Percentiles rank a stretch among this genome's conserved stretches.
Evolutionary conservation across 345 rosid species (phyloP).

Genomic region (Boechera stricta): DNA sequence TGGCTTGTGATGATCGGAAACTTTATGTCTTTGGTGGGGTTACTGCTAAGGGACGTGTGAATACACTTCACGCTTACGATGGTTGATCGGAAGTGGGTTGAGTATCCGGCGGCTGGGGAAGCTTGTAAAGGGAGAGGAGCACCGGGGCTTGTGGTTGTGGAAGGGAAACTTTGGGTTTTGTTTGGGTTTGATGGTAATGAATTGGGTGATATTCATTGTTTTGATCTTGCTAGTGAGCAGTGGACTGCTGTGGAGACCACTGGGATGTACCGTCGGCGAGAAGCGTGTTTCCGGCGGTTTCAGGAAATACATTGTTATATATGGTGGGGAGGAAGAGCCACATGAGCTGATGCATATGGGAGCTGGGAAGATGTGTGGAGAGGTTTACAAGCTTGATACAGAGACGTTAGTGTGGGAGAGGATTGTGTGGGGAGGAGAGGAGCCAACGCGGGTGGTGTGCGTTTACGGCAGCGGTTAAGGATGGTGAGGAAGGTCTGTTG

Average conservation of each 20-base stretch:
- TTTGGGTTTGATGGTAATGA: conserved; percentile 44
- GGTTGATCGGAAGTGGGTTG: conserved; percentile 41
- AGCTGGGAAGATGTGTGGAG: conserved; percentile 39
- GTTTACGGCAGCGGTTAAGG: conserved; percentile 32
- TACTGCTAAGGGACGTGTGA: conserved; percentile 37
- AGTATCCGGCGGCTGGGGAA: conserved; percentile 46
- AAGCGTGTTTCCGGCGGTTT: conserved; percentile 43
- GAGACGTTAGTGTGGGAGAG: conserved; percentile 47
- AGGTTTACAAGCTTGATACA: conserved; percentile 40
- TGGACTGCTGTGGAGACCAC: conserved; percentile 41
- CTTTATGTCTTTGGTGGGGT: conserved; percentile 48
- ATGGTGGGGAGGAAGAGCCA: conserved; percentile 48
- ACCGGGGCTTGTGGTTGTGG: conserved; percentile 43
- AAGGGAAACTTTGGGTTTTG: conserved; percentile 43
- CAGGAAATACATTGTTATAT: conserved; percentile 38
- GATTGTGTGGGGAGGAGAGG: conserved; percentile 21
- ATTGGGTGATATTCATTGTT: conserved; percentile 43
- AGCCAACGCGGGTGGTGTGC: conserved; percentile 41
- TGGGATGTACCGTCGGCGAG: conserved; percentile 36
- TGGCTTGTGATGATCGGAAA: conserved; percentile 37
- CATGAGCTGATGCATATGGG: conserved; percentile 49
- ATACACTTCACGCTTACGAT: conserved; percentile 39
- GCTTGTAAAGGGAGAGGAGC: conserved; percentile 47
- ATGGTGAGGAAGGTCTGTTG: conserved; percentile 40
- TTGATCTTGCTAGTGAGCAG: not conserved